Conservation (phyloP, 2,329 filamentous ascomycete genomes). For the Alternaria viburni region DNA sequence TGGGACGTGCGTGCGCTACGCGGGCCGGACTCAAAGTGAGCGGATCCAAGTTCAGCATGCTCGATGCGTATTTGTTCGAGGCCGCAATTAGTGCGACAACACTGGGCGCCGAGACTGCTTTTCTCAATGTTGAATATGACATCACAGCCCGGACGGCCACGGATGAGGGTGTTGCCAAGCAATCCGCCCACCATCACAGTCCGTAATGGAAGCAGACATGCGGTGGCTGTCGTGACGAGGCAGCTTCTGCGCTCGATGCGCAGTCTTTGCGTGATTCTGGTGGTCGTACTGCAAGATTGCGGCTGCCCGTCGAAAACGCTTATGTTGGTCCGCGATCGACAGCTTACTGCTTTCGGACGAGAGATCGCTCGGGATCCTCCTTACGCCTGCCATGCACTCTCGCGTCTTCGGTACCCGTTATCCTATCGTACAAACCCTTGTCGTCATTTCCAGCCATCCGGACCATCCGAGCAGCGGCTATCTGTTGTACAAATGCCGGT, state of each 20-base stretch:
- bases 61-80: conserved; percentile 2
- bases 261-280: not conserved
- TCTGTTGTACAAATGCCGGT: not conserved
- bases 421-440: not conserved
- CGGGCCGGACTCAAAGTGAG: not conserved
- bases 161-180: not conserved
- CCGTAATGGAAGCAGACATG: not conserved
- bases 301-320: not conserved
- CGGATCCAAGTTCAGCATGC: not conserved
- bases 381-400: not conserved
- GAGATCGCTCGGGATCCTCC: conserved; percentile 4
- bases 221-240: not conserved
- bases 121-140: conserved; percentile 5
- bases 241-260: not conserved
- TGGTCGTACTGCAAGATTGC: not conserved
- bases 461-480: not conserved
- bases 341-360: conserved; percentile 8
- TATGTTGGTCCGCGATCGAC: conserved; percentile 1
- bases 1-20: not conserved
- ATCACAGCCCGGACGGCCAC: not conserved
- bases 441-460: not conserved
- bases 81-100: not conserved
- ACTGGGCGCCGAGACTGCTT: not conserved
- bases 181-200: not conserved
- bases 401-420: not conserved